Percentiles rank a stretch among this genome's conserved stretches.
Conservation (phyloP, 2,329 filamentous ascomycete genomes). For the Penicillium frequentans region DNA sequence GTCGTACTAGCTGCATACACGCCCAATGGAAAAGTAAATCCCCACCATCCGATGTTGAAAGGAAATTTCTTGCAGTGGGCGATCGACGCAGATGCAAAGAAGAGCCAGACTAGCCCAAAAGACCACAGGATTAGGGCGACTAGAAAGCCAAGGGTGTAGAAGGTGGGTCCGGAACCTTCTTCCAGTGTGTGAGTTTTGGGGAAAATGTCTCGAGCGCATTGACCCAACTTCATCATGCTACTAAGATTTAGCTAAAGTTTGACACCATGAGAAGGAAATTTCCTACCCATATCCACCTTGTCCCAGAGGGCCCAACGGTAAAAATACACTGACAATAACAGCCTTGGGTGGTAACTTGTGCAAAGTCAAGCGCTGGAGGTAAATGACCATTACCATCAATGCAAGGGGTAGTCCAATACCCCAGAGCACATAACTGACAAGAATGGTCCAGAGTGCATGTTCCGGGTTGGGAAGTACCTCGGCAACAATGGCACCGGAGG, state of each 20-base stretch:
- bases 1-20: constrained; percentile 53
- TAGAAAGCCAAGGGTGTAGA: constrained; percentile 39
- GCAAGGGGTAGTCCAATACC: constrained; percentile 64
- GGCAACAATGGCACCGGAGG: constrained; percentile 64
- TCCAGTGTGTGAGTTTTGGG: constrained; percentile 34
- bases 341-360: constrained; percentile 69
- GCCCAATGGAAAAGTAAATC: constrained; percentile 60
- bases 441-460: constrained; percentile 62
- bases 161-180: constrained; percentile 29
- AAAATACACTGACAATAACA: constrained; percentile 67
- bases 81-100: constrained; percentile 40
- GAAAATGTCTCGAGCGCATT: constrained; percentile 44
- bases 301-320: constrained; percentile 67
- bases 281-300: constrained; percentile 61
- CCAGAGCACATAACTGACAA: constrained; percentile 70
- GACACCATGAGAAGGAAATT: background rate
- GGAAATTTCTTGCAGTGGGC: constrained; percentile 45
- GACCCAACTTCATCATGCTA: constrained; percentile 52
- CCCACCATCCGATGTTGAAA: constrained; percentile 66
- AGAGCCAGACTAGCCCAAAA: constrained; percentile 43
- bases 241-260: background rate
- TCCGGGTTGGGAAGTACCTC: constrained; percentile 55
- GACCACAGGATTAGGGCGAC: constrained; percentile 40
- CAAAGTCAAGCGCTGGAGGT: constrained; percentile 67
- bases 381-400: constrained; percentile 65